A percentile compares a stretch with the other conserved stretches of the same genome.
Conservation (phyloP, 2,329 filamentous ascomycete genomes). For the Exophiala phaeomuriformis region DNA sequence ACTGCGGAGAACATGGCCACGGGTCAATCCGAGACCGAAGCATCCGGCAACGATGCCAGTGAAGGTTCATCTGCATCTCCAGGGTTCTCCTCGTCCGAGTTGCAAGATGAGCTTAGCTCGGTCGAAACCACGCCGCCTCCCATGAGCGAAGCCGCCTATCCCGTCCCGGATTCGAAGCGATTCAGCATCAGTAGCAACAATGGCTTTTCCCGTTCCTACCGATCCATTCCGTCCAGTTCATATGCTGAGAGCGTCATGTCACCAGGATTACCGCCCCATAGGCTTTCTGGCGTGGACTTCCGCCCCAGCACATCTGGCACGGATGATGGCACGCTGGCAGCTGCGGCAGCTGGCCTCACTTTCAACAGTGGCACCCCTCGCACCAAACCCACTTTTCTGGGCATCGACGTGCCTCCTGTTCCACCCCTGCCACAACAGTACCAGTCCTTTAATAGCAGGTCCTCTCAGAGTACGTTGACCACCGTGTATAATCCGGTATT, state of each 20-base stretch:
- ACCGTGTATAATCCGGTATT: slow-evolving; percentile 38
- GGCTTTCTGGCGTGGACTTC: slow-evolving; percentile 66
- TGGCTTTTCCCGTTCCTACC: slow-evolving; percentile 67
- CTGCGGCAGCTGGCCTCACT: slow-evolving; percentile 80
- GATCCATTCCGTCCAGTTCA: slow-evolving; percentile 57
- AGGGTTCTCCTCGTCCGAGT: slow-evolving; percentile 71
- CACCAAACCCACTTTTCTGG: slow-evolving; percentile 55
- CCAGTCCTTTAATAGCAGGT: slow-evolving; percentile 30
- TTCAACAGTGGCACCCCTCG: slow-evolving; percentile 83
- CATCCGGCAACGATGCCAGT: slow-evolving; percentile 63
- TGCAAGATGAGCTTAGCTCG: slow-evolving; percentile 70
- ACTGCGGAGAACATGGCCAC: slow-evolving; percentile 60
- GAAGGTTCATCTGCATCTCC: slow-evolving; percentile 78
- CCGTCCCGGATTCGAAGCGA: slow-evolving; percentile 51
- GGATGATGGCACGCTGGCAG: slow-evolving; percentile 79
- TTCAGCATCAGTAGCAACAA: slow-evolving; percentile 46
- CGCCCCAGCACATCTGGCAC: slow-evolving; percentile 73
- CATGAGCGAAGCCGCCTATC: slow-evolving; percentile 56
- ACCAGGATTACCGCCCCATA: slow-evolving; percentile 50
- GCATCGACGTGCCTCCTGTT: slow-evolving; percentile 73
- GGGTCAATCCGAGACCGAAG: slow-evolving; percentile 59
- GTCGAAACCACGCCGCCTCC: slow-evolving; percentile 90
- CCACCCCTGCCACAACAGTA: slow-evolving; percentile 64
- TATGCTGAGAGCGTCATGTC: slow-evolving; percentile 47
- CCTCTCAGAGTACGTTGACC: slow-evolving; percentile 30